Evolutionary conservation across 805 yeast genomes (phyloP).

Genomic region (Starmerella kuoi): DNA sequence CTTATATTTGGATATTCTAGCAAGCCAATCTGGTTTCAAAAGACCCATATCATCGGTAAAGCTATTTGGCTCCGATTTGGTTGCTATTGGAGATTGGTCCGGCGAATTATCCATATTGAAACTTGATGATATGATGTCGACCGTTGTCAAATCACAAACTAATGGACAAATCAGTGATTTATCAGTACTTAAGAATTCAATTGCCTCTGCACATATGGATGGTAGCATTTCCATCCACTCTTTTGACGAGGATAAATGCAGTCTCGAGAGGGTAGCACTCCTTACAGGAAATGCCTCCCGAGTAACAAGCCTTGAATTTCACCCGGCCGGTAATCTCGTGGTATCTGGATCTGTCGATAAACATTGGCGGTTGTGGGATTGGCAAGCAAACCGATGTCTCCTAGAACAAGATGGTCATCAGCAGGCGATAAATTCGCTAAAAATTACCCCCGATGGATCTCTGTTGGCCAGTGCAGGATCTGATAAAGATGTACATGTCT

Average conservation of each 20-base stretch:
- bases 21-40: conserved; percentile 58
- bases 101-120: conserved; percentile 45
- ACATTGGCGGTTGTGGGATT: conserved; percentile 86
- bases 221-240: conserved; percentile 1
- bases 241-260: not conserved
- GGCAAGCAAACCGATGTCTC: conserved; percentile 38
- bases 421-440: conserved; percentile 50
- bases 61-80: conserved; percentile 31
- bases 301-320: conserved; percentile 46
- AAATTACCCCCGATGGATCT: conserved; percentile 57
- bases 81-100: conserved; percentile 76
- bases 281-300: conserved; percentile 2
- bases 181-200: not conserved
- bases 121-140: not conserved
- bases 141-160: conserved; percentile 5
- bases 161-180: conserved; percentile 34
- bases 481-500: conserved; percentile 58
- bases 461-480: conserved; percentile 64
- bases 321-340: conserved; percentile 46
- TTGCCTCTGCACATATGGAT: conserved; percentile 5
- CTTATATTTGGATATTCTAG: conserved; percentile 36
- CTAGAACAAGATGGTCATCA: conserved; percentile 78
- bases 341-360: conserved; percentile 70
- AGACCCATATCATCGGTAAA: conserved; percentile 56
- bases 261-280: not conserved